Conservation (phyloP, 2,329 filamentous ascomycete genomes). For the Sclerotinia minor region DNA sequence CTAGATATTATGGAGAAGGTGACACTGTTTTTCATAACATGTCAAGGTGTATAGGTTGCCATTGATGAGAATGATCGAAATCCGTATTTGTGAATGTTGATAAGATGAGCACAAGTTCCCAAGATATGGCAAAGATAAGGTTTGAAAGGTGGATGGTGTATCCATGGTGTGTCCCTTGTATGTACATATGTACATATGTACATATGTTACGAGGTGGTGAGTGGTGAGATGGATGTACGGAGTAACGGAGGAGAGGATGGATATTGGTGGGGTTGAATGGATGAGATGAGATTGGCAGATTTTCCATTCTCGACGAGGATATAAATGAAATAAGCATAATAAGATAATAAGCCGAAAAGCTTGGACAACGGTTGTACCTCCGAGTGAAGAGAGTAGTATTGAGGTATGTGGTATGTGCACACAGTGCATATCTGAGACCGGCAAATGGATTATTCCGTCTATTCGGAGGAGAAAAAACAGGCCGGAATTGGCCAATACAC, state of each 20-base stretch:
- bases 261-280: background rate
- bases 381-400: background rate
- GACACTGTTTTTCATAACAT: conserved; percentile 10
- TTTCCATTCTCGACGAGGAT: background rate
- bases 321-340: background rate
- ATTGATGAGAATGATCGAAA: background rate
- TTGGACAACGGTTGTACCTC: background rate
- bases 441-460: too few species aligned
- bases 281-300: background rate
- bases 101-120: background rate
- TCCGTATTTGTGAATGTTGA: background rate
- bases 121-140: background rate
- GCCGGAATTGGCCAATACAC: too few species aligned
- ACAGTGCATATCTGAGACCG: too few species aligned
- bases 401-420: background rate
- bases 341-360: conserved; percentile 8
- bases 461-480: too few species aligned
- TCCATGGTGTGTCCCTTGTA: background rate
- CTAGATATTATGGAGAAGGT: too few species aligned
- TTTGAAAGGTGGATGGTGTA: background rate
- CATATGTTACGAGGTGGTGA: background rate
- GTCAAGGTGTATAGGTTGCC: background rate
- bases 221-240: too few species aligned
- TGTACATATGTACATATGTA: too few species aligned
- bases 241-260: too few species aligned